Evolutionary conservation across 2,329 filamentous ascomycete species (phyloP).

Genomic region (Trematosphaeria pertusa): DNA sequence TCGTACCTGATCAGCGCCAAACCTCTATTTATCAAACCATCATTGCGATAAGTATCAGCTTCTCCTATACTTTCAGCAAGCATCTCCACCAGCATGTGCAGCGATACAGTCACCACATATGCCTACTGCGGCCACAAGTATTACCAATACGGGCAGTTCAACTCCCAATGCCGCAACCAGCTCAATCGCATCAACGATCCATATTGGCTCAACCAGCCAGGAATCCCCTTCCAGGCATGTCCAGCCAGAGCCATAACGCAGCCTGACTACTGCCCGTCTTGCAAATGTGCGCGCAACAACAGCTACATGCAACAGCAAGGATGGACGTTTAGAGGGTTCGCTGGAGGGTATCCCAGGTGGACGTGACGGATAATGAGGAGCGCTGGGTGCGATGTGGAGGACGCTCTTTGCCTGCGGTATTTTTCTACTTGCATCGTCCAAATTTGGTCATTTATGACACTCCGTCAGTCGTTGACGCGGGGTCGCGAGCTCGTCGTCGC

Average conservation of each 20-base stretch:
- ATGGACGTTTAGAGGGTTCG: slow-evolving; percentile 14
- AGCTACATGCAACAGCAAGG: slow-evolving; percentile 3
- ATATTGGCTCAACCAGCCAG: slow-evolving; percentile 4
- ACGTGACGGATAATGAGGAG: neutral
- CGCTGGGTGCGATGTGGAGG: no score
- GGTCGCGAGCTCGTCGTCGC: no score
- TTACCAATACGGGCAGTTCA: slow-evolving; percentile 5
- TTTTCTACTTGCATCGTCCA: no score
- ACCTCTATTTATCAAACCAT: no score
- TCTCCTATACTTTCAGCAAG: no score
- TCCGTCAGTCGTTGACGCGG: no score
- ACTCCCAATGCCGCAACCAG: neutral
- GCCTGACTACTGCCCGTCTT: neutral
- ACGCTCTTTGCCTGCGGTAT: no score
- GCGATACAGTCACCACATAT: slow-evolving; percentile 14
- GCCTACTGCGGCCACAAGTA: slow-evolving; percentile 10
- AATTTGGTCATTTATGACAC: neutral
- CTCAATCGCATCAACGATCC: slow-evolving; percentile 13
- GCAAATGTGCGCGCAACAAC: slow-evolving; percentile 10
- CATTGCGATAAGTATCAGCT: no score
- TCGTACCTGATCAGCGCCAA: no score
- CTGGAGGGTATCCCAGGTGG: neutral
- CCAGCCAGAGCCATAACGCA: slow-evolving; percentile 4
- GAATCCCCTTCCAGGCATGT: slow-evolving; percentile 10
- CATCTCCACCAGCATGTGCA: no score